Evolutionary conservation across 148 eudicot genomes (phyloP).

Genomic region (Tetragonia tetragonoides): DNA sequence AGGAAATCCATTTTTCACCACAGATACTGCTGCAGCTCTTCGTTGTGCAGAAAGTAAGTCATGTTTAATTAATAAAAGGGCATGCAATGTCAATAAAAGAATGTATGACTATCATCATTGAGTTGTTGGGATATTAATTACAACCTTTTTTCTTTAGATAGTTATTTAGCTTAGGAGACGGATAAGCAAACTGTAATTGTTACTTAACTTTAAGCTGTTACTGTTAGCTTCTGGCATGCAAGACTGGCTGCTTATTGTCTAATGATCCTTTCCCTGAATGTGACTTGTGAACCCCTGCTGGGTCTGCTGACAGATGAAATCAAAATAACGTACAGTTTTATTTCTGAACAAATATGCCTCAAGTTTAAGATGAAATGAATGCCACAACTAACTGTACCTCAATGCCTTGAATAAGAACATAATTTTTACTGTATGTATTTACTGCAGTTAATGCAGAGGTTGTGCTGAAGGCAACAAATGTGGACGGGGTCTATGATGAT

Average conservation of each 20-base stretch:
- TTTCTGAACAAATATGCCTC: neutral
- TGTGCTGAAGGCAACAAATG: conserved; percentile 89
- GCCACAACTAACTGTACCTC: no score
- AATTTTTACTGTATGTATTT: neutral
- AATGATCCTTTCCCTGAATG: neutral
- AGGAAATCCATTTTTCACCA: conserved; percentile 99
- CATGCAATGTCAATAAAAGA: no score
- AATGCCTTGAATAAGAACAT: neutral
- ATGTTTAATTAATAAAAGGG: neutral
- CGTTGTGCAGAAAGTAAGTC: conserved; percentile 95
- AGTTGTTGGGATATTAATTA: neutral
- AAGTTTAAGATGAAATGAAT: neutral
- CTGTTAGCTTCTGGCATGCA: neutral
- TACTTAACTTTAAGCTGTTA: no score
- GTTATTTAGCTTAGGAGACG: neutral
- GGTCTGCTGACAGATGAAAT: neutral
- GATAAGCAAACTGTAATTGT: neutral
- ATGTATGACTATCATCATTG: neutral
- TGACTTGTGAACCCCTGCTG: neutral
- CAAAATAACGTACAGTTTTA: neutral
- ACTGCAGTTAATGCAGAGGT: conserved; percentile 93
- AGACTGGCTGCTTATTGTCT: neutral
- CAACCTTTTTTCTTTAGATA: neutral
- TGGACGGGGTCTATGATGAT: conserved; percentile 87
- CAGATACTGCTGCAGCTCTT: conserved; percentile 99